Evolutionary conservation across 306 rosid genomes (phyloP).

Genomic region (Dicorynia guianensis): DNA sequence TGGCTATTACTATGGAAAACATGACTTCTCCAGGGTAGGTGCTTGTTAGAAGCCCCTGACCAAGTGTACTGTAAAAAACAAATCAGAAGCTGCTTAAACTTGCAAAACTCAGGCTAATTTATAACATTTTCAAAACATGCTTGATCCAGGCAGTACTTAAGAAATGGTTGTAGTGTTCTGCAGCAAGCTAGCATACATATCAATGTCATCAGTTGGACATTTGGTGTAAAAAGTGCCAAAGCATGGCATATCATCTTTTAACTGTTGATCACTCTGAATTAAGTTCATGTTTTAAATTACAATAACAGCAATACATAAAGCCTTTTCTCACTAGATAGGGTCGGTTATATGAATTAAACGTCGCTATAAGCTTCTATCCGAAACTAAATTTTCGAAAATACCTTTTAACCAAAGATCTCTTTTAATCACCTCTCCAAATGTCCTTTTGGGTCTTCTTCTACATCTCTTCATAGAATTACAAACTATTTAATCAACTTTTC

Average conservation of each 20-base stretch:
- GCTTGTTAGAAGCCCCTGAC: constrained; percentile 90
- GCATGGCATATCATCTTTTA: background rate
- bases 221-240: constrained; percentile 1
- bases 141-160: constrained; percentile 13
- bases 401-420: no score
- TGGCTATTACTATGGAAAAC: constrained; percentile 80
- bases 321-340: no score
- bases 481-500: no score
- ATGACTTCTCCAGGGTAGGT: constrained; percentile 74
- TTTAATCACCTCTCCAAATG: no score
- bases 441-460: no score
- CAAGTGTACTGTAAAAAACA: constrained; percentile 78
- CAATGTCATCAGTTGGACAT: constrained; percentile 3
- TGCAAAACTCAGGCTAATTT: constrained; percentile 9
- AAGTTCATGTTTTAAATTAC: background rate
- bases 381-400: no score
- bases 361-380: no score
- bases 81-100: constrained; percentile 36
- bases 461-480: no score
- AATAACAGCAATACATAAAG: no score
- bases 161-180: background rate
- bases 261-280: background rate
- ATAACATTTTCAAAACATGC: constrained; percentile 18
- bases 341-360: no score
- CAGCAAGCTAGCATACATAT: background rate